These are phyloP conservation scores for Trichosporon inkin DNA, from an alignment of 1,284 basidiomycete genomes.

Conservation along the genomic window DNA sequence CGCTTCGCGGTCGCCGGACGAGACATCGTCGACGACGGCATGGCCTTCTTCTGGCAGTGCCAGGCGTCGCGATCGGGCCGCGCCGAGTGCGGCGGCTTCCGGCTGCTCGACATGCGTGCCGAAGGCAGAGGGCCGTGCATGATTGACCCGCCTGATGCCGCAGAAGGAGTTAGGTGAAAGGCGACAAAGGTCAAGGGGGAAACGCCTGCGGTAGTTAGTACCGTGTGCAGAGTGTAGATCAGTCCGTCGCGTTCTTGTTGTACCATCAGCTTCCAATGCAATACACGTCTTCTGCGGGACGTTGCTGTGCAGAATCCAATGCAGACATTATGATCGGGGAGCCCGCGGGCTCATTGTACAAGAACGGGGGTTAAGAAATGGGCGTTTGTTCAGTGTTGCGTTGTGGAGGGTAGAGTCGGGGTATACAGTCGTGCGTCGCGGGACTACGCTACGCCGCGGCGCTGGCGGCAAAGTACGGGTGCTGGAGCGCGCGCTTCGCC, in stretches of 20 bases:
- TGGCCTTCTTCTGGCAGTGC: slow-evolving; percentile 81
- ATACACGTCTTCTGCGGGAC: background rate
- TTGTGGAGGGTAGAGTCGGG: slow-evolving; percentile 1
- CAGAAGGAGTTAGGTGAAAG: background rate
- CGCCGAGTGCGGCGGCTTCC: slow-evolving; percentile 77
- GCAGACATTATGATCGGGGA: slow-evolving; percentile 5
- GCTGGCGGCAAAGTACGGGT: slow-evolving; percentile 65
- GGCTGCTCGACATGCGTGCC: slow-evolving; percentile 66
- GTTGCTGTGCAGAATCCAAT: slow-evolving; percentile 1
- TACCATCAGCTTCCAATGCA: background rate
- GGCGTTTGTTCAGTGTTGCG: no score
- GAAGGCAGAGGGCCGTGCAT: slow-evolving; percentile 60
- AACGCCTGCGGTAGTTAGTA: background rate
- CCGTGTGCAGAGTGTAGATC: background rate
- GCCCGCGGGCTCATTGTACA: background rate
- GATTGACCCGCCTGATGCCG: slow-evolving; percentile 17
- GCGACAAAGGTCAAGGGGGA: background rate
- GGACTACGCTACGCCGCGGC: background rate
- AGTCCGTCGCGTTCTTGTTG: no score
- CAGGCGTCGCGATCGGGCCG: slow-evolving; percentile 68
- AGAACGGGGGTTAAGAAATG: background rate
- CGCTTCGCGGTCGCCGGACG: background rate
- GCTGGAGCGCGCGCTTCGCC: slow-evolving; percentile 80
- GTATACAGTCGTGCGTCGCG: background rate
- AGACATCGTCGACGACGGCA: slow-evolving; percentile 39